These are phyloP conservation scores for Perilla frutescens DNA, from an alignment of 257 asterid species.

Conservation along the genomic window DNA sequence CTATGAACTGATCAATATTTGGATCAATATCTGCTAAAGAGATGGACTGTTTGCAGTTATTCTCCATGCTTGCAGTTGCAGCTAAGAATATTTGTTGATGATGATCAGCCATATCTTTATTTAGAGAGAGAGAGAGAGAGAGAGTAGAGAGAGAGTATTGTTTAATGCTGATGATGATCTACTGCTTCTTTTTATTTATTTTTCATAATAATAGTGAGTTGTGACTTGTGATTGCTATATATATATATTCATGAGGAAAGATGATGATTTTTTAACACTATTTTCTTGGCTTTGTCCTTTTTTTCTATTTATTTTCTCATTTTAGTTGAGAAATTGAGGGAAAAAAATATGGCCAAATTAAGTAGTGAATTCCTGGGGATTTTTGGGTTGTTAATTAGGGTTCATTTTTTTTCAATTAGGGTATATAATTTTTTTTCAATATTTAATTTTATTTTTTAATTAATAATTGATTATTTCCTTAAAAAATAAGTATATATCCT, in stretches of 20 bases:
- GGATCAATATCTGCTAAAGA: constrained; percentile 52
- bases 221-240: constrained; percentile 23
- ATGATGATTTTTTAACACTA: not conserved
- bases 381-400: too few species aligned
- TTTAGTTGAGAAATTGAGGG: too few species aligned
- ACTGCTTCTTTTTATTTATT: not conserved
- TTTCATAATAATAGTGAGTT: not conserved
- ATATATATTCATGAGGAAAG: constrained; percentile 16
- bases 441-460: too few species aligned
- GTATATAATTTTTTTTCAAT: too few species aligned
- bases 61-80: constrained; percentile 24
- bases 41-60: constrained; percentile 35
- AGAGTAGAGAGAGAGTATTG: not conserved
- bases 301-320: too few species aligned
- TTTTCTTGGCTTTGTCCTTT: not conserved
- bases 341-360: too few species aligned
- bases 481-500: too few species aligned
- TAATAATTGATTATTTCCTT: too few species aligned
- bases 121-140: not conserved
- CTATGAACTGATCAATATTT: constrained; percentile 38
- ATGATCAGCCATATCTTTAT: too few species aligned
- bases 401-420: too few species aligned
- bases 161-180: not conserved
- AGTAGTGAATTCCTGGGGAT: too few species aligned
- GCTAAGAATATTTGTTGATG: constrained; percentile 33